Conservation (phyloP, 2,329 filamentous ascomycete species). For the Calonectria leucothoes region DNA sequence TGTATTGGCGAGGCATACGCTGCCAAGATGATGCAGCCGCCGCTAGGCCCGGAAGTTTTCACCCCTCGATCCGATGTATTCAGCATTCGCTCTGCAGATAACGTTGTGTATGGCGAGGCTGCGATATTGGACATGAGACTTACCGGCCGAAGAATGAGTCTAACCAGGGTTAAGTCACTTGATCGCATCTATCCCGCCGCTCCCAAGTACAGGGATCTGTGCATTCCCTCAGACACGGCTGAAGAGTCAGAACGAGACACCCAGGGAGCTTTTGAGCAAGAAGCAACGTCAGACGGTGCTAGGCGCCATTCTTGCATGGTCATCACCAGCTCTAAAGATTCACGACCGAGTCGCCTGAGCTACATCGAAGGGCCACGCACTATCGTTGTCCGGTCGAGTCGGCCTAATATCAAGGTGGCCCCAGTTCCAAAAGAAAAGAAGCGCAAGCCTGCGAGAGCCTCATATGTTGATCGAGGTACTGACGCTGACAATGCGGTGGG, state of each 20-base stretch:
- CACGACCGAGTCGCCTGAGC: conserved; percentile 35
- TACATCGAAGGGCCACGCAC: conserved; percentile 45
- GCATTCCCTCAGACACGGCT: conserved; percentile 37
- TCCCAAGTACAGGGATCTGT: conserved; percentile 47
- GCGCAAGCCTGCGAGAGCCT: conserved; percentile 38
- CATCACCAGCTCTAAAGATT: conserved; percentile 35
- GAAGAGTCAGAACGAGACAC: conserved; percentile 35
- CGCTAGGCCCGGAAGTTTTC: conserved; percentile 36
- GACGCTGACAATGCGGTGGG: conserved; percentile 46
- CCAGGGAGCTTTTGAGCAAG: conserved; percentile 18
- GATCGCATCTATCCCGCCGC: conserved; percentile 48
- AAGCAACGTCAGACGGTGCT: conserved; percentile 2
- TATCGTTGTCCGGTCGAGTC: conserved; percentile 44
- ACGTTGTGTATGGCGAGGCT: conserved; percentile 54
- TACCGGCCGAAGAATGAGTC: conserved; percentile 36
- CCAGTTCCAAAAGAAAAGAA: conserved; percentile 45
- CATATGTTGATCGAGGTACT: conserved; percentile 54
- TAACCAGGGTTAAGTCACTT: conserved; percentile 51
- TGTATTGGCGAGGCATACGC: conserved; percentile 50
- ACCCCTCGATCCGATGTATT: conserved; percentile 50
- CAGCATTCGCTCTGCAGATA: conserved; percentile 49
- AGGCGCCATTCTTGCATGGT: conserved; percentile 45
- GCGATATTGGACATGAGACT: conserved; percentile 51
- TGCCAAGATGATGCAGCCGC: conserved; percentile 27
- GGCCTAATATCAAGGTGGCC: conserved; percentile 43